Evolutionary conservation across 2,329 filamentous ascomycete species (phyloP).

Genomic region (Fusarium sp.): DNA sequence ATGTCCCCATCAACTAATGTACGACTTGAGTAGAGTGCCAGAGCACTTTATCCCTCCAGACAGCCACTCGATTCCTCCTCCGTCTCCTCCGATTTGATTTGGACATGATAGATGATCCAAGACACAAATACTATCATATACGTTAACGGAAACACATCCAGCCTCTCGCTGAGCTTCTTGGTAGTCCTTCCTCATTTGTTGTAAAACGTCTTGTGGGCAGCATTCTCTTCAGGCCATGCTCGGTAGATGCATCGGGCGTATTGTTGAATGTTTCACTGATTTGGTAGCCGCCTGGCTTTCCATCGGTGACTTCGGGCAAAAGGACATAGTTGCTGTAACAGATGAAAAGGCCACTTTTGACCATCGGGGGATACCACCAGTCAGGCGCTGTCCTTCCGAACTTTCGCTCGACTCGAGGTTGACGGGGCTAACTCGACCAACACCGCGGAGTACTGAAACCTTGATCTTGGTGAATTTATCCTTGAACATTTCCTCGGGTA

Average conservation of each 20-base stretch:
- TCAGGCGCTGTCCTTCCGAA: not conserved
- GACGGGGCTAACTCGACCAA: not conserved
- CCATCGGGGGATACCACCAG: not conserved
- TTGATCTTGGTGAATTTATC: not conserved
- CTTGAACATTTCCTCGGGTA: not conserved
- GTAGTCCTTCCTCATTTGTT: not conserved
- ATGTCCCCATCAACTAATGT: too few relatives aligned
- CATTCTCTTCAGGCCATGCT: not conserved
- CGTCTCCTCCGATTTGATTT: not conserved
- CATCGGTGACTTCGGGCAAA: not conserved
- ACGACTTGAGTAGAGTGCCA: too few relatives aligned
- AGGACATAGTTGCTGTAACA: rapidly evolving
- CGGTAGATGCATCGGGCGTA: rapidly evolving
- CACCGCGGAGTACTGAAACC: not conserved
- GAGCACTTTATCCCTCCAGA: too few relatives aligned
- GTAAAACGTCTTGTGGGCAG: not conserved
- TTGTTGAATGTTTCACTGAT: not conserved
- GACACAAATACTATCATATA: not conserved
- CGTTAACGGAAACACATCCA: not conserved
- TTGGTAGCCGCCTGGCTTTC: not conserved
- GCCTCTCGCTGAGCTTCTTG: not conserved
- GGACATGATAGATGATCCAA: not conserved
- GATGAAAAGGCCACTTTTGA: not conserved
- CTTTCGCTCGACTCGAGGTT: not conserved
- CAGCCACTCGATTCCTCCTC: too few relatives aligned